Base-by-base conservation (phyloP, 371 early-diverging fungal species). In the Chytridium lagenaria region DNA sequence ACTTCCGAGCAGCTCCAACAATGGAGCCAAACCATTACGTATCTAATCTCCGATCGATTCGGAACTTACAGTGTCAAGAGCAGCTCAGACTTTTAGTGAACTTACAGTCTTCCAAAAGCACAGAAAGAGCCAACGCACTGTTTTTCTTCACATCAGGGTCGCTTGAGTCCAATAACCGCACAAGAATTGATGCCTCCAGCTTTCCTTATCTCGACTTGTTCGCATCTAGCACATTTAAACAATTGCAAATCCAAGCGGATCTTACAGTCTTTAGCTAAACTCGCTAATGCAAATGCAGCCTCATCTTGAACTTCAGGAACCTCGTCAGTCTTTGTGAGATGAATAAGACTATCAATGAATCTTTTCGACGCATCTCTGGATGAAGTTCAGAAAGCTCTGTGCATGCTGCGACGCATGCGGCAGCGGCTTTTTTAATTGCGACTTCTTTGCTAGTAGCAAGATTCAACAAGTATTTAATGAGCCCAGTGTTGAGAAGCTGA, bases 131-230 rank as follows among this genome's bases (percentile, higher is more conserved):
- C 55, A 78, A 68, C 0, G 81, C 85, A 7, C 68, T 68, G 71
- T 83, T 85, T 74, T 84, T 84, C 69, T 84, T 84, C 44, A 84
- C 84, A 70, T 87, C 87, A 12, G 87, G 87, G 74, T 87, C 87
- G 3, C 73, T 52, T 0, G 78, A 76, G 2, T 84, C 86, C 10
- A 87, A 80, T 16, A 83, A 73, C 38, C 69, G 73, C 10, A 87
- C 84, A n/a, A 87, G 76, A 1, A 83, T 81, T 82, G 40, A 87
- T 79, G 1, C 85, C 87, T 19, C 85, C 85, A 16, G 70, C 69
- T 57, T 80, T 84, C 30, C 85, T 51, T 40, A 87, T 87, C 2
- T 83, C 85, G 84, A 67, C 74, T 87, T 87, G 74, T 82, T 81
- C 44, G 82, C 69, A 73, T 84, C 87, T 86, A n/a, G n/a, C n/a